These are phyloP conservation scores for Paramyrothecium sp. DNA, from an alignment of 2,329 filamentous ascomycete species.

Conservation along the genomic window DNA sequence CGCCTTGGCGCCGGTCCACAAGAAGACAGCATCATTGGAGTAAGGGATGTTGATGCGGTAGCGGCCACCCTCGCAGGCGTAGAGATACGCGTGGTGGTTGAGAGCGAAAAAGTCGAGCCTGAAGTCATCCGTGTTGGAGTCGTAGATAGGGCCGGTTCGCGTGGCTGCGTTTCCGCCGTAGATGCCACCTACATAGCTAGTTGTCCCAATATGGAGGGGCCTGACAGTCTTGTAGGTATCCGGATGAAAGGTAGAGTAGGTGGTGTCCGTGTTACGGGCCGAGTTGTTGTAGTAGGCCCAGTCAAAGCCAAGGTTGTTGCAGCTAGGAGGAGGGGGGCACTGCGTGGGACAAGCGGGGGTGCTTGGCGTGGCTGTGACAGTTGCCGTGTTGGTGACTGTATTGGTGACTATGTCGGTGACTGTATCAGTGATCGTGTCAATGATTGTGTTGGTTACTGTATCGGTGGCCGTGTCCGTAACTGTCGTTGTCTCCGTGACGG, in stretches of 20 bases:
- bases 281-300: slow-evolving; percentile 20
- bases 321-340: slow-evolving; percentile 14
- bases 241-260: slow-evolving; percentile 15
- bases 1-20: slow-evolving; percentile 16
- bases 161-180: background rate
- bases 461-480: background rate
- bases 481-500: background rate
- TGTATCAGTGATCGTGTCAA: too few species aligned
- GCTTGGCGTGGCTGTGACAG: background rate
- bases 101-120: slow-evolving; percentile 17
- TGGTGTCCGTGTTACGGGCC: slow-evolving; percentile 12
- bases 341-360: background rate
- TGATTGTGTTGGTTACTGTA: too few species aligned
- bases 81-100: slow-evolving; percentile 22
- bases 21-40: slow-evolving; percentile 12
- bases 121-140: slow-evolving; percentile 2
- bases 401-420: background rate
- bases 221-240: slow-evolving; percentile 12
- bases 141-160: background rate
- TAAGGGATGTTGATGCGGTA: slow-evolving; percentile 17
- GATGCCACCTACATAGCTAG: slow-evolving; percentile 12
- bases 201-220: slow-evolving; percentile 10
- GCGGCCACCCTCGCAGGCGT: slow-evolving; percentile 15
- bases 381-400: background rate
- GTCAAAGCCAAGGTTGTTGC: slow-evolving; percentile 16